Conservation (phyloP, 768 basidiomycete genomes). For the Porphyrellus cyaneotinctus region DNA sequence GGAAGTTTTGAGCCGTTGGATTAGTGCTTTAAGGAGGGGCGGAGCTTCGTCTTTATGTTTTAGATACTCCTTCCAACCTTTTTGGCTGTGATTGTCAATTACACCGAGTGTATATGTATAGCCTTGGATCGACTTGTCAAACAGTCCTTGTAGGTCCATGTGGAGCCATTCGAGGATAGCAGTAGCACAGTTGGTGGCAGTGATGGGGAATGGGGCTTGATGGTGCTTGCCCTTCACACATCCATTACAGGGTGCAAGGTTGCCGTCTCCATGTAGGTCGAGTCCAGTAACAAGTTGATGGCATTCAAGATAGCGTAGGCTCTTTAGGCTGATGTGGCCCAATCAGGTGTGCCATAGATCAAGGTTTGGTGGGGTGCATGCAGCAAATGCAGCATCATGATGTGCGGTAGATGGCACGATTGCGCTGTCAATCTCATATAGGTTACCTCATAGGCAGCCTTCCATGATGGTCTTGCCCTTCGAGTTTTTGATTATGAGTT, state of each 20-base stretch:
- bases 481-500: neutral
- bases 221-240: conserved; percentile 9
- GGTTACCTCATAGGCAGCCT: conserved; percentile 1
- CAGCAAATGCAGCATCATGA: neutral
- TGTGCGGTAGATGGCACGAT: conserved; percentile 1
- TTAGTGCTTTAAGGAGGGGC: neutral
- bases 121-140: conserved; percentile 1
- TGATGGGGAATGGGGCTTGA: conserved; percentile 1
- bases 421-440: conserved; percentile 7
- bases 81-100: no score
- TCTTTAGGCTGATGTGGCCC: no score
- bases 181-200: neutral
- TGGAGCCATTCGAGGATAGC: neutral
- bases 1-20: neutral
- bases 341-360: no score
- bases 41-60: neutral
- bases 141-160: neutral
- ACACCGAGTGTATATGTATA: neutral
- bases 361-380: neutral
- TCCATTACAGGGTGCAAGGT: neutral
- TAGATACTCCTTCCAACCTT: no score
- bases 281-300: neutral
- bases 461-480: conserved; percentile 2
- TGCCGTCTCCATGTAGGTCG: neutral
- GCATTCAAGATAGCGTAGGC: no score